Percentiles rank a stretch among this genome's conserved stretches.
Conservation (phyloP, 2,329 filamentous ascomycete genomes). For the Aquanectria penicillioides region DNA sequence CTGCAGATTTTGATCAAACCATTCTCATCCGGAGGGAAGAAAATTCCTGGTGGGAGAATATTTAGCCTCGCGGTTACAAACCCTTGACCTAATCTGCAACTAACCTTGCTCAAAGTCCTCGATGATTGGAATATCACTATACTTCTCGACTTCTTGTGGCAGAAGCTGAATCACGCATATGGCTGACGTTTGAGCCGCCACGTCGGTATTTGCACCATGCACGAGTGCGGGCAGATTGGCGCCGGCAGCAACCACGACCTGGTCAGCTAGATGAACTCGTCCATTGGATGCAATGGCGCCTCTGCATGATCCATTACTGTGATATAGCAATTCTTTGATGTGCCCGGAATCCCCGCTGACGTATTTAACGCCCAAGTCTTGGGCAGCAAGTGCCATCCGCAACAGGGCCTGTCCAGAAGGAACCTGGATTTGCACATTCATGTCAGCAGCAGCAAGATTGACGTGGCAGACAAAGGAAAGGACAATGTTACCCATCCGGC, state of each 20-base stretch:
- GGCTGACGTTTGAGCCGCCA: slow-evolving; percentile 70
- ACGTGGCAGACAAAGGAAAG: not conserved
- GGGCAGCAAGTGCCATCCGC: slow-evolving; percentile 45
- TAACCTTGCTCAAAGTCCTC: slow-evolving; percentile 43
- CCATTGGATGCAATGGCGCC: slow-evolving; percentile 63
- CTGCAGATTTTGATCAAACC: slow-evolving; percentile 63
- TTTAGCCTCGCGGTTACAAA: no score
- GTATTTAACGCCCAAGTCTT: slow-evolving; percentile 40
- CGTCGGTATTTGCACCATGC: slow-evolving; percentile 67
- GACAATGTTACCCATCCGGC: slow-evolving; percentile 44
- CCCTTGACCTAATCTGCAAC: not conserved
- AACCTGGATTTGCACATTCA: slow-evolving; percentile 18
- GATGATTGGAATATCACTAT: slow-evolving; percentile 54
- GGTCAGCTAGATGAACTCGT: slow-evolving; percentile 61
- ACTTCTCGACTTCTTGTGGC: slow-evolving; percentile 62
- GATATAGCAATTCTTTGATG: slow-evolving; percentile 37
- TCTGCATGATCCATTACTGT: slow-evolving; percentile 36
- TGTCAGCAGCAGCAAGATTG: not conserved
- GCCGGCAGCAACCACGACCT: slow-evolving; percentile 72
- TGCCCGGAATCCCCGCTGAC: slow-evolving; percentile 41
- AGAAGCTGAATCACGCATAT: slow-evolving; percentile 71
- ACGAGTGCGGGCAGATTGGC: slow-evolving; percentile 73
- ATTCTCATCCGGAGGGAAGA: slow-evolving; percentile 62
- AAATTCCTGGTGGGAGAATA: slow-evolving; percentile 48
- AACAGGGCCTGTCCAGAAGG: slow-evolving; percentile 42